These are phyloP conservation scores for carrot (Daucus carota) DNA, from an alignment of 129 eudicot genomes.

Conservation along the genomic window DNA sequence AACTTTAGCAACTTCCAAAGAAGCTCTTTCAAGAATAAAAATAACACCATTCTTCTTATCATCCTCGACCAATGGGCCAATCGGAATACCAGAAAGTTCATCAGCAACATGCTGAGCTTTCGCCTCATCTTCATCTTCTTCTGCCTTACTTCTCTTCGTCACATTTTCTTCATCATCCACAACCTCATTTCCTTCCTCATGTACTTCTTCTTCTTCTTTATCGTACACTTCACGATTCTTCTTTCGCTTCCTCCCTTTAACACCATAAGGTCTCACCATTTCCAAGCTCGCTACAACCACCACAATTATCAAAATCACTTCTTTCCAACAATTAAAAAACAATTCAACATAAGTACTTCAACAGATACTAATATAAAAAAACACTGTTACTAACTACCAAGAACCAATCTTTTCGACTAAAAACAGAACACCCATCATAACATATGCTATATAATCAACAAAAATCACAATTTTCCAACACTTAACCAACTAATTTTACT, in stretches of 20 bases:
- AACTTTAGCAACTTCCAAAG: slow-evolving; percentile 88
- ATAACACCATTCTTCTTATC: slow-evolving; percentile 52
- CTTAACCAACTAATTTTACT: not conserved
- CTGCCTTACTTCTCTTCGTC: slow-evolving; percentile 27
- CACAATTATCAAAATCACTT: not conserved
- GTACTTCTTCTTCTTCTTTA: slow-evolving; percentile 21
- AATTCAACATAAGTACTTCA: not conserved
- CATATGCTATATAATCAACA: not conserved
- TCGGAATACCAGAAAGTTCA: slow-evolving; percentile 72
- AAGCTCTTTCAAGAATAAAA: slow-evolving; percentile 78
- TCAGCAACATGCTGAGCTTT: slow-evolving; percentile 31
- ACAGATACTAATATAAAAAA: too few species aligned
- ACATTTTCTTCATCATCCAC: slow-evolving; percentile 22
- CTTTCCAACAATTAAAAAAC: not conserved
- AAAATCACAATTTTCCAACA: too few species aligned
- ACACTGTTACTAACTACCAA: not conserved
- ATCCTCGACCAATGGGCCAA: slow-evolving; percentile 30
- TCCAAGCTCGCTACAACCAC: slow-evolving; percentile 3
- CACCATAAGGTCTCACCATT: slow-evolving; percentile 63
- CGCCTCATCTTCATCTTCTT: slow-evolving; percentile 35
- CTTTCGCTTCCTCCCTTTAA: slow-evolving; percentile 73
- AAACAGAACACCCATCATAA: not conserved
- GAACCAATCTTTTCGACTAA: not conserved
- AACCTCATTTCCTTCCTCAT: slow-evolving; percentile 27
- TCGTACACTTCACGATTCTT: slow-evolving; percentile 45